A percentile compares a stretch with the other conserved stretches of the same genome.
Evolutionary conservation across 108 stramenopile species (phyloP).

Genomic region (Chaetoceros tenuissimus): DNA sequence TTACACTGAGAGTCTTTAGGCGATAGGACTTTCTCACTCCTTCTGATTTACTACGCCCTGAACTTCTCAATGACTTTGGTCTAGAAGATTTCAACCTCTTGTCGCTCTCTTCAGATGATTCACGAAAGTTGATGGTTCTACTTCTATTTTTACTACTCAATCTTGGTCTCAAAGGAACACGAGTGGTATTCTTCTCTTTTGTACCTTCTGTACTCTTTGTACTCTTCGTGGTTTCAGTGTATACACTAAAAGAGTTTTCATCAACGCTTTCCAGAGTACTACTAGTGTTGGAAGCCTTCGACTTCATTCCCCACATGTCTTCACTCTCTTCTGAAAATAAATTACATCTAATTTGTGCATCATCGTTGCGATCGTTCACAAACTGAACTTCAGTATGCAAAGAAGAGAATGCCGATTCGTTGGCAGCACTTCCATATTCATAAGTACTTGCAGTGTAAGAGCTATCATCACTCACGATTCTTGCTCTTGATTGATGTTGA

Average conservation of each 20-base stretch:
- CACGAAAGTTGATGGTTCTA: no score
- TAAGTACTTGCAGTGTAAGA: not conserved
- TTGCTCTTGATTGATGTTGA: not conserved
- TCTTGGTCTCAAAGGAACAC: no score
- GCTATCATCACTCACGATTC: not conserved
- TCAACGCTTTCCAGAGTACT: not conserved
- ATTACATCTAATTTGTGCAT: not conserved
- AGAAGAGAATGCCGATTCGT: not conserved
- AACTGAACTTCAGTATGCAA: not conserved
- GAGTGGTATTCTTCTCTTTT: not conserved
- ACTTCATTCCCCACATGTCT: no score
- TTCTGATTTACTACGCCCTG: not conserved
- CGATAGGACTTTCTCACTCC: no score
- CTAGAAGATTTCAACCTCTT: not conserved
- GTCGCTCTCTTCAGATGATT: not conserved
- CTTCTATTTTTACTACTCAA: no score
- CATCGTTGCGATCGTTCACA: not conserved
- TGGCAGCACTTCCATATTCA: not conserved
- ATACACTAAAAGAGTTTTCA: not conserved
- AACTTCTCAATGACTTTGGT: not conserved
- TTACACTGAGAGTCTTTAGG: no score
- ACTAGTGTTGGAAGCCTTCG: not conserved
- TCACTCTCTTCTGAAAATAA: no score
- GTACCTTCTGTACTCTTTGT: not conserved
- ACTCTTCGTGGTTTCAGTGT: not conserved